Evolutionary conservation across 176 grass and related monocot genomes (phyloP).

Genomic region (Oryza officinalis): DNA sequence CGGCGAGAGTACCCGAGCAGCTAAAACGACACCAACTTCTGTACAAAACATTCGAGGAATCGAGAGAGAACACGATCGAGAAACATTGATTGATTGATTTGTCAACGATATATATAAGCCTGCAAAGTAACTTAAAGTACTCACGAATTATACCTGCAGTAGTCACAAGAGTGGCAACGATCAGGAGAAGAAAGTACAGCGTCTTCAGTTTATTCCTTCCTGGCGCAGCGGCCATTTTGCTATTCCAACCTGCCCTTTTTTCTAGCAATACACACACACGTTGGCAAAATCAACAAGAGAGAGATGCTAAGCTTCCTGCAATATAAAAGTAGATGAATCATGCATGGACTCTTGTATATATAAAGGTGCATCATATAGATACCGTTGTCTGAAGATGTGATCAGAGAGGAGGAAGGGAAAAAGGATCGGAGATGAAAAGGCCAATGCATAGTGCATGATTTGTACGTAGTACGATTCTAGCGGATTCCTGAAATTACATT

Average conservation of each 20-base stretch:
- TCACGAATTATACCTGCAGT: not conserved
- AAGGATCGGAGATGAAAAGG: not conserved
- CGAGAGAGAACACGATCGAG: not conserved
- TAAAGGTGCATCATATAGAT: not conserved
- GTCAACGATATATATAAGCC: not conserved
- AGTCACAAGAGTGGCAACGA: conserved; percentile 21
- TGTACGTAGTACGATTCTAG: conserved; percentile 24
- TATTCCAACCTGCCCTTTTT: not conserved
- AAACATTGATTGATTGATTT: not conserved
- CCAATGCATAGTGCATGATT: conserved; percentile 32
- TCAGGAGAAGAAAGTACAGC: not conserved
- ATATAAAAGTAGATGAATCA: not conserved
- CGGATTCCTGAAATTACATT: conserved; percentile 27
- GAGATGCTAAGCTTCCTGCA: not conserved
- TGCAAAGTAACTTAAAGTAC: not conserved
- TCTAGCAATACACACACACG: not conserved
- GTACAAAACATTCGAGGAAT: too few relatives aligned
- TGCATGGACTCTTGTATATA: not conserved
- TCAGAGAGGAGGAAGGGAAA: not conserved
- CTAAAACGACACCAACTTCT: conserved; percentile 10
- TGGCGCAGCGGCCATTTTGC: conserved; percentile 19
- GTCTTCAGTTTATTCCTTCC: not conserved
- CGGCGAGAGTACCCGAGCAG: conserved; percentile 14
- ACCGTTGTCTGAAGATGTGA: not conserved
- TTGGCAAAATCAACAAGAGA: not conserved